Conservation (phyloP, 257 asterid species). For the Przewalskia tangutica region DNA sequence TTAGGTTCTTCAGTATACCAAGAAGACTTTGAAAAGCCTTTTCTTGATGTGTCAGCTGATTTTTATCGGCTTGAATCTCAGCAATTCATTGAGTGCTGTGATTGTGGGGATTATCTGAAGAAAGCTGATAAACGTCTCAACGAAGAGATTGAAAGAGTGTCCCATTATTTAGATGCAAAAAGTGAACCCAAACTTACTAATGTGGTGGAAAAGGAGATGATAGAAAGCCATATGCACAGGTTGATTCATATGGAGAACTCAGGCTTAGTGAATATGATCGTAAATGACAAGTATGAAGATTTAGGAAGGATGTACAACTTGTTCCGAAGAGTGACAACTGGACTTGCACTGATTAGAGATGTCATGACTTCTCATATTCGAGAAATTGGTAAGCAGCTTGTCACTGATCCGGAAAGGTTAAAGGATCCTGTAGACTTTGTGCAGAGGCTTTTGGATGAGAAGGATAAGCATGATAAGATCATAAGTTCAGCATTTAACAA, state of each 20-base stretch:
- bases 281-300: slow-evolving; percentile 23
- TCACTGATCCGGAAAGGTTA: slow-evolving; percentile 22
- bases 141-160: slow-evolving; percentile 27
- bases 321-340: slow-evolving; percentile 20
- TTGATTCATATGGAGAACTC: slow-evolving; percentile 29
- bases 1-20: slow-evolving; percentile 22
- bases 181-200: slow-evolving; percentile 22
- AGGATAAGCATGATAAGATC: slow-evolving; percentile 20
- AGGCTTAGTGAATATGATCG: slow-evolving; percentile 20
- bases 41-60: slow-evolving; percentile 24
- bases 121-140: slow-evolving; percentile 25
- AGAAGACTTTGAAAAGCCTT: slow-evolving; percentile 24
- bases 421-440: slow-evolving; percentile 29
- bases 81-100: slow-evolving; percentile 23
- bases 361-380: slow-evolving; percentile 25
- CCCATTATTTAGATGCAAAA: slow-evolving; percentile 16
- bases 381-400: slow-evolving; percentile 26
- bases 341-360: slow-evolving; percentile 20
- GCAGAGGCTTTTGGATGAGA: slow-evolving; percentile 21
- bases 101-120: slow-evolving; percentile 27
- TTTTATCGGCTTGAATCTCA: slow-evolving; percentile 22
- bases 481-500: slow-evolving; percentile 17
- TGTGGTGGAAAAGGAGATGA: slow-evolving; percentile 28
- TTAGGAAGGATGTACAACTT: slow-evolving; percentile 24
- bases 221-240: slow-evolving; percentile 18